phyloP scores from a whole-genome alignment of 768 basidiomycete species.

The Sistotremastrum niveocremeum region DNA sequence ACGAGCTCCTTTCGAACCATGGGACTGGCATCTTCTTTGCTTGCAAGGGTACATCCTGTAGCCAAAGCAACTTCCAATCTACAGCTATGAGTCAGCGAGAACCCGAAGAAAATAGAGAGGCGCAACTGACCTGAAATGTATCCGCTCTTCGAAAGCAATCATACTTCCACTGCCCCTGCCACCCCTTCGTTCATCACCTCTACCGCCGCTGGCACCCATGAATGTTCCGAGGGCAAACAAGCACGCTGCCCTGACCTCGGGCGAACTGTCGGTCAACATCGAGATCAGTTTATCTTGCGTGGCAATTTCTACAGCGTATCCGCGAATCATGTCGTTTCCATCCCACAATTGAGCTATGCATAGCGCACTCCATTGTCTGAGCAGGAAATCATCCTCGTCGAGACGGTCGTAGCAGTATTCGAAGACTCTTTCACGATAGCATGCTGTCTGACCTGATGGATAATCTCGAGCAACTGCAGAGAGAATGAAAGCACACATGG shows the following conservation, averaged over 20 bases:
- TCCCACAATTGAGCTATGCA: slow-evolving; percentile 97
- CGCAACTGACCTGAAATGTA: slow-evolving; percentile 41
- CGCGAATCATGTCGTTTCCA: slow-evolving; percentile 78
- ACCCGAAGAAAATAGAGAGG: slow-evolving; percentile 3
- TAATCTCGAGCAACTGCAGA: slow-evolving; percentile 83
- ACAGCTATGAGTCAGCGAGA: slow-evolving; percentile 7
- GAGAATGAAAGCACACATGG: slow-evolving; percentile 97
- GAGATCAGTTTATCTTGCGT: slow-evolving; percentile 73
- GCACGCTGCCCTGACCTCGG: slow-evolving; percentile 86
- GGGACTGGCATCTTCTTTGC: slow-evolving; percentile 89
- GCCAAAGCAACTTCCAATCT: slow-evolving; percentile 83
- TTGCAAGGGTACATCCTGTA: slow-evolving; percentile 75
- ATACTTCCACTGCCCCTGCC: slow-evolving; percentile 81
- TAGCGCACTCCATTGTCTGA: slow-evolving; percentile 88
- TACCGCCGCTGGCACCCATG: slow-evolving; percentile 76
- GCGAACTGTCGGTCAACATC: slow-evolving; percentile 73
- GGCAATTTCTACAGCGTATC: slow-evolving; percentile 61
- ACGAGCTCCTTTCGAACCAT: slow-evolving; percentile 93
- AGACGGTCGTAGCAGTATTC: slow-evolving; percentile 76
- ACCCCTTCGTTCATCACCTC: slow-evolving; percentile 50
- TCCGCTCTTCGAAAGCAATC: slow-evolving; percentile 59
- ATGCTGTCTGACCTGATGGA: slow-evolving; percentile 75
- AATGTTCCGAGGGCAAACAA: slow-evolving; percentile 88
- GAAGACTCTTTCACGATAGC: slow-evolving; percentile 69
- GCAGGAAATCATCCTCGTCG: slow-evolving; percentile 80